These are phyloP conservation scores for Cyberlindnera subsufficiens DNA, from an alignment of 805 yeast species.

Conservation along the genomic window DNA sequence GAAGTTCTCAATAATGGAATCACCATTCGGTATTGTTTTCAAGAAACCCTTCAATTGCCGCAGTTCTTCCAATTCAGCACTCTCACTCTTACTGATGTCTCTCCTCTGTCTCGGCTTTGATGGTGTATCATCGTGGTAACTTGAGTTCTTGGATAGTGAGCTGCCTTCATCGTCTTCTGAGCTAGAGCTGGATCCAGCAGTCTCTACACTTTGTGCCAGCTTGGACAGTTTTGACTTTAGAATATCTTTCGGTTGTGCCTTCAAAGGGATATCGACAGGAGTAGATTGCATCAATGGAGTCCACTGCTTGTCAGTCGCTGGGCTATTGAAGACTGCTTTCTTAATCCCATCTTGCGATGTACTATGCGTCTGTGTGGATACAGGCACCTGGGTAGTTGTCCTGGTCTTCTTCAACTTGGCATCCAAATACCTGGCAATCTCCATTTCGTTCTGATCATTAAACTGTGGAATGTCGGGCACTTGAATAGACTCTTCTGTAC, in stretches of 20 bases:
- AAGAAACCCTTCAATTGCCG: slow-evolving; percentile 14
- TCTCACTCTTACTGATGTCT: slow-evolving; percentile 2
- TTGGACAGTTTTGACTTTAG: slow-evolving; percentile 20
- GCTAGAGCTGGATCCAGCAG: background rate
- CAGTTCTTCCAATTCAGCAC: slow-evolving; percentile 15
- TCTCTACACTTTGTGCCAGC: slow-evolving; percentile 14
- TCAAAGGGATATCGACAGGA: slow-evolving; percentile 12
- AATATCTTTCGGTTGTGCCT: slow-evolving; percentile 22
- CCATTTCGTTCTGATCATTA: slow-evolving; percentile 7
- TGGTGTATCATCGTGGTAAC: slow-evolving; percentile 18
- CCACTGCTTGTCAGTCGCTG: slow-evolving; percentile 18
- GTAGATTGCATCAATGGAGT: slow-evolving; percentile 23
- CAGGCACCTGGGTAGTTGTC: background rate
- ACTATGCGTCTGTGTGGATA: background rate
- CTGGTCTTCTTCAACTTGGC: background rate
- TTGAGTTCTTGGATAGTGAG: slow-evolving; percentile 2
- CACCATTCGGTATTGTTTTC: slow-evolving; percentile 10
- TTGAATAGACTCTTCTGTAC: too few species aligned
- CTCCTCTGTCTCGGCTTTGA: slow-evolving; percentile 12
- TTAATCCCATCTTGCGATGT: background rate
- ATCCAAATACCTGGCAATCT: slow-evolving; percentile 16
- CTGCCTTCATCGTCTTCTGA: slow-evolving; percentile 5
- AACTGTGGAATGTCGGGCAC: slow-evolving; percentile 6
- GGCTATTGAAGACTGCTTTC: slow-evolving; percentile 2
- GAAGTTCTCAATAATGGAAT: background rate